A percentile compares a stretch with the other conserved stretches of the same genome.
phyloP scores from a whole-genome alignment of 257 asterid species.

The Lycium ferocissimum region DNA sequence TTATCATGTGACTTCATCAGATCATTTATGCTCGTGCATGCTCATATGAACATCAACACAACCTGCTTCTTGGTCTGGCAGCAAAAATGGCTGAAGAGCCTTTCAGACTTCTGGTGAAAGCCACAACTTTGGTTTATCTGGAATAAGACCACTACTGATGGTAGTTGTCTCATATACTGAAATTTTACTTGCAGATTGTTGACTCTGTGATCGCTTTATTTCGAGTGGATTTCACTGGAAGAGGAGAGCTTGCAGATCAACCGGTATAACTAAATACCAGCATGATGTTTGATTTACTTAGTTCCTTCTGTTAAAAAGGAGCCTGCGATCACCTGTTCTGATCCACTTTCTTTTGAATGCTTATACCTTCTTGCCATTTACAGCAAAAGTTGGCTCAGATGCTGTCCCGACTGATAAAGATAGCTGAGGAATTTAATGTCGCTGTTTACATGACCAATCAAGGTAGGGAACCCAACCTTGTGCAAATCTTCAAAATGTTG shows the following conservation, averaged over 20 bases:
- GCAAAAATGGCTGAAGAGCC: constrained; percentile 99
- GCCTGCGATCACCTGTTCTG: not conserved
- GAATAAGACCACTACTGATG: constrained; percentile 26
- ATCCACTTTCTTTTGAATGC: not conserved
- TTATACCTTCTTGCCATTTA: constrained; percentile 21
- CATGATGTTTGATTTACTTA: not conserved
- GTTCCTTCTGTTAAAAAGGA: not conserved
- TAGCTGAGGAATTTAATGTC: constrained; percentile 96
- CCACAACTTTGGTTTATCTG: constrained; percentile 19
- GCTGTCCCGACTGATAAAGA: constrained; percentile 93
- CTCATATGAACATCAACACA: constrained; percentile 98
- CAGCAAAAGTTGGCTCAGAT: constrained; percentile 99
- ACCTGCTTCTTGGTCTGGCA: constrained; percentile 93
- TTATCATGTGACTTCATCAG: constrained; percentile 38
- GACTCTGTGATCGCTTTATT: constrained; percentile 96
- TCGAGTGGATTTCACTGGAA: constrained; percentile 95
- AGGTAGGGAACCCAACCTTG: constrained; percentile 51
- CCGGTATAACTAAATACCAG: constrained; percentile 57
- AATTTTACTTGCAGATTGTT: constrained; percentile 68
- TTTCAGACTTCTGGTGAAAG: constrained; percentile 87
- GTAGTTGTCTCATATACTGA: constrained; percentile 30
- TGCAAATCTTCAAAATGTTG: constrained; percentile 10
- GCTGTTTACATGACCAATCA: constrained; percentile 99
- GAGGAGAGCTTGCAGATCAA: constrained; percentile 98
- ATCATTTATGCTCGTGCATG: constrained; percentile 98